Evolutionary conservation across 2,329 filamentous ascomycete genomes (phyloP).

Genomic region (Aspergillus niger): DNA sequence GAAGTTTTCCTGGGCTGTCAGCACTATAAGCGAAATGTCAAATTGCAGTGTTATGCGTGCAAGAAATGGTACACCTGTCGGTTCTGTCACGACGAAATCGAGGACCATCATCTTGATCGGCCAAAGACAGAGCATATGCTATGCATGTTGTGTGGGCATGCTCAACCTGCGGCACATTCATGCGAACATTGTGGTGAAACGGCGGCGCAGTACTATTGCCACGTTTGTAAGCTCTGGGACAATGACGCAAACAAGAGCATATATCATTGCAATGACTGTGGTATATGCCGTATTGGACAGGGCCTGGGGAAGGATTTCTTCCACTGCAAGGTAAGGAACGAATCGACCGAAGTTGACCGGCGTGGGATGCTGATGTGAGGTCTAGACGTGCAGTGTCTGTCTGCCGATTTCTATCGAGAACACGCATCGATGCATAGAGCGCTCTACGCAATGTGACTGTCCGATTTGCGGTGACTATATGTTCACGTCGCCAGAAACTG

Average conservation of each 20-base stretch:
- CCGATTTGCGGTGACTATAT: conserved; percentile 97
- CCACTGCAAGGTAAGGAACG: conserved; percentile 79
- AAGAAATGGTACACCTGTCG: conserved; percentile 92
- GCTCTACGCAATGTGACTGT: conserved; percentile 91
- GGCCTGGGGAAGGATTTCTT: conserved; percentile 96
- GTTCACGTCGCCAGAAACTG: conserved; percentile 84
- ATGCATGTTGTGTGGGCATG: conserved; percentile 89
- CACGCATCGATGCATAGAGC: conserved; percentile 90
- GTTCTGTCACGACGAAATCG: conserved; percentile 84
- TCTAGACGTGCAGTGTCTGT: conserved; percentile 86
- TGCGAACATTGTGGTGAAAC: conserved; percentile 76
- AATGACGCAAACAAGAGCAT: conserved; percentile 88
- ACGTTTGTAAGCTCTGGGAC: conserved; percentile 95
- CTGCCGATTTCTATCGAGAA: conserved; percentile 84
- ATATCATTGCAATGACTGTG: conserved; percentile 95
- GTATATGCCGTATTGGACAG: conserved; percentile 87
- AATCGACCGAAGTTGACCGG: background rate
- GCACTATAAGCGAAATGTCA: conserved; percentile 95
- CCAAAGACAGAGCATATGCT: conserved; percentile 92
- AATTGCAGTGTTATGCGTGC: conserved; percentile 89
- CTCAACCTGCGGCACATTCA: conserved; percentile 76
- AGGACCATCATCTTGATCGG: conserved; percentile 77
- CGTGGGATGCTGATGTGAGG: conserved; percentile 19
- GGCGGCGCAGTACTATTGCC: conserved; percentile 88
- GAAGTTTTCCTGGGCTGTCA: conserved; percentile 71